Base-by-base conservation (phyloP, 176 grass and related monocot species). In the Pharus latifolius region DNA sequence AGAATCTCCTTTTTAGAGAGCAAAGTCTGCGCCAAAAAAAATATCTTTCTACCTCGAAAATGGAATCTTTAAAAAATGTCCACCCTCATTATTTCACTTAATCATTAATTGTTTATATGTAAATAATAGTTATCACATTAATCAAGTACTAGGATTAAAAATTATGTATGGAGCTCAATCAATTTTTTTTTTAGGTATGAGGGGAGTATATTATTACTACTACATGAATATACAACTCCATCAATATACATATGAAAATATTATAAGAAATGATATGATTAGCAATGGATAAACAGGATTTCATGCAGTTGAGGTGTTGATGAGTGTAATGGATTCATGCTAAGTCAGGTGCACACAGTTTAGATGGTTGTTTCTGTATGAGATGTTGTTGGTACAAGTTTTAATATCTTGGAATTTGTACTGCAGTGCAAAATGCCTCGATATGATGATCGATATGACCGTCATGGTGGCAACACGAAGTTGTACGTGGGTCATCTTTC, bases 401-500 rank as follows among this genome's bases (percentile, higher is more conserved):
- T 52, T 41, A 55, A 20, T 20, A 34, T 17, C 6, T 53, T 50
- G 37, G 46, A 38, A 59, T 19, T 73, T 66, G 0, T 46, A 42
- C 76, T 53, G 19, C 73, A 92, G 85, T 10, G 5, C 34, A 82
- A 83, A 79, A 97, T 97, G 89, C 8, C 83, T 90, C 86, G 89
- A 14, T 63, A 97, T 16, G 89, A 90, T 82, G 83, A 92, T 19
- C 64, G 37, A 16, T 58, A 57, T 51, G 74, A 46, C 25, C 59
- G 13, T 8, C 52, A 80, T 61, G 86, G 52, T 6, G 19, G 60
- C 28, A 86, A 83, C 63, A 97, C 83, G 30, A 87, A 84, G 41
- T 70, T 97, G 78, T 97, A 90, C 2, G 93, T 92, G 30, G 93
- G 89, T 16, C 72, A 73, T 23, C 58, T 97, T 64, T 92, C 93